phyloP scores from a whole-genome alignment of 176 grass and related monocot genomes.

The Rhynchospora tenuis region DNA sequence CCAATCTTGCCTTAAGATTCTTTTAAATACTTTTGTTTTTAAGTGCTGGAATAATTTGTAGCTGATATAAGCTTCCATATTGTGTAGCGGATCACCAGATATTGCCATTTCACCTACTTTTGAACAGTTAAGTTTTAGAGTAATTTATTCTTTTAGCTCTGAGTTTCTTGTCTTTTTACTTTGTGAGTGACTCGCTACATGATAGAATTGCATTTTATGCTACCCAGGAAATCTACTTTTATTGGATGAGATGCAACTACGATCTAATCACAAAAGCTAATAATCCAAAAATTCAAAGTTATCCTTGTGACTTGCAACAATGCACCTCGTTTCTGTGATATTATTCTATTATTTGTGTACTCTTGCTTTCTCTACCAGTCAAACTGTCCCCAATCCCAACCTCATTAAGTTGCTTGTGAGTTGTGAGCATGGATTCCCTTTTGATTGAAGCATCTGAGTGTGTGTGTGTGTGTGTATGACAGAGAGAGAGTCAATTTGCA shows the following conservation, averaged over 20 bases:
- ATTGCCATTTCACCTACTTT: neutral
- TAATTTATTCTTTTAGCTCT: neutral
- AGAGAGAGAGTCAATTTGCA: neutral
- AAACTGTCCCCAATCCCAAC: neutral
- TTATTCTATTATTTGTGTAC: neutral
- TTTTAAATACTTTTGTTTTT: neutral
- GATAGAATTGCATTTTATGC: neutral
- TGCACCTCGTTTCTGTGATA: neutral
- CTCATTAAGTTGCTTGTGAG: neutral
- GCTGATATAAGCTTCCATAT: neutral
- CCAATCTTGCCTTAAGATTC: neutral
- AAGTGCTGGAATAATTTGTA: neutral
- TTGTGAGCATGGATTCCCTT: neutral
- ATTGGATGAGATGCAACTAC: neutral
- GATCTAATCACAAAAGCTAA: neutral
- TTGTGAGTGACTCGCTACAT: neutral
- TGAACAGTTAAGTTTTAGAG: neutral
- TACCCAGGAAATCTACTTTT: neutral
- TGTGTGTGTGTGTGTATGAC: neutral
- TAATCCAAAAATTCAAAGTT: neutral
- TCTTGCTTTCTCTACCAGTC: neutral
- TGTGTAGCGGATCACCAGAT: neutral
- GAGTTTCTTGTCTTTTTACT: neutral
- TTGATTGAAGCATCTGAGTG: neutral
- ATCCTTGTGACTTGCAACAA: neutral